phyloP scores from a whole-genome alignment of 2,329 filamentous ascomycete species.

The Penicillium fuscoglaucum region DNA sequence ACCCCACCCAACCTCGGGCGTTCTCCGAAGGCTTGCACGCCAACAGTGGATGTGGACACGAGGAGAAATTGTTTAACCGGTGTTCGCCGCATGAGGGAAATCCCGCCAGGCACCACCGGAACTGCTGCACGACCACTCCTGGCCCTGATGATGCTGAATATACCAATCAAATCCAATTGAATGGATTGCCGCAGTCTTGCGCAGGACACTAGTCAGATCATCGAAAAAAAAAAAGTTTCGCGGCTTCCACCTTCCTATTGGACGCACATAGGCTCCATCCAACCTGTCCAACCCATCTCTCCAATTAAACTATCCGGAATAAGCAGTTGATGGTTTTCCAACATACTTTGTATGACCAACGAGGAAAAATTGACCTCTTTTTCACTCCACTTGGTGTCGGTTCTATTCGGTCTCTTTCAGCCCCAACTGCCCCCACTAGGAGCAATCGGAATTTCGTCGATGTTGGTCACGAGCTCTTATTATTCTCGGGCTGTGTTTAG shows the following conservation, averaged over 20 bases:
- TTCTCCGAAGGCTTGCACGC: background rate
- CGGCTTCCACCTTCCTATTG: slow-evolving; percentile 1
- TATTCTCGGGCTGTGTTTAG: background rate
- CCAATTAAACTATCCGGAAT: background rate
- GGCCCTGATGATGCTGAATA: background rate
- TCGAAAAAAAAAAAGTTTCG: background rate
- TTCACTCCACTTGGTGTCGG: background rate
- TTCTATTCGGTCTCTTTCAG: background rate
- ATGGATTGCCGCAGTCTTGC: background rate
- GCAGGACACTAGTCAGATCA: slow-evolving; percentile 2
- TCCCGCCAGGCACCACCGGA: slow-evolving; percentile 1
- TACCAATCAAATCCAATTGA: background rate
- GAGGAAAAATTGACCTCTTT: background rate
- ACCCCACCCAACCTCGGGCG: background rate
- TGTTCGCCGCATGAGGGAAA: background rate
- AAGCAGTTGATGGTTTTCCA: background rate
- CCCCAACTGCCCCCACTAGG: background rate
- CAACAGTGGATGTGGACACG: slow-evolving; percentile 1
- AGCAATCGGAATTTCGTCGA: background rate
- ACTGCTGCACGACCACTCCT: background rate
- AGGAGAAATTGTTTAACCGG: background rate
- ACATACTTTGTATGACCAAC: background rate
- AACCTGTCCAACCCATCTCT: background rate
- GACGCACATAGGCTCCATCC: background rate
- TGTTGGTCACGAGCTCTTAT: background rate